phyloP scores from a whole-genome alignment of 1,284 basidiomycete genomes.

The Phellinidium pouzarii region DNA sequence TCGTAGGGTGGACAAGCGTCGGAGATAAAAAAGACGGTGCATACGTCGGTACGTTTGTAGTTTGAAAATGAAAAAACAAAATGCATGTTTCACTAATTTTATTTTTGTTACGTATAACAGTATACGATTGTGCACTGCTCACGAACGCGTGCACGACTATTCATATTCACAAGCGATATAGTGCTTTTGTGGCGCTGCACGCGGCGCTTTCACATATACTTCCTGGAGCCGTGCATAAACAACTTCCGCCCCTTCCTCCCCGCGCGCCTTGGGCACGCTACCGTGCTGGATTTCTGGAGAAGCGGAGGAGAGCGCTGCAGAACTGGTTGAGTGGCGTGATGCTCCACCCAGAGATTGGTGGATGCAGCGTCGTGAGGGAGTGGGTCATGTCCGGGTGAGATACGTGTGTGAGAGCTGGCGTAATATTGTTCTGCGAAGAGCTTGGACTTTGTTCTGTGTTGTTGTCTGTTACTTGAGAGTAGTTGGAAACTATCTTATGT shows the following conservation, averaged over 20 bases:
- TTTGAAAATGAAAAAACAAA: too few relatives aligned
- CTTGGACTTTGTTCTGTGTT: too few relatives aligned
- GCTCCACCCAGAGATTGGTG: slow-evolving; percentile 68
- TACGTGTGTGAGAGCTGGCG: neutral
- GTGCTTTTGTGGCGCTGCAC: slow-evolving; percentile 56
- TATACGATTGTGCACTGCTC: slow-evolving; percentile 15
- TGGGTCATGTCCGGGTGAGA: slow-evolving; percentile 41
- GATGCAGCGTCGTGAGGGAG: slow-evolving; percentile 47
- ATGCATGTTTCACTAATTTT: neutral
- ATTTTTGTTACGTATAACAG: neutral
- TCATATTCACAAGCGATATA: slow-evolving; percentile 65
- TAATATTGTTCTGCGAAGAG: too few relatives aligned
- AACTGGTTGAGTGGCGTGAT: slow-evolving; percentile 63
- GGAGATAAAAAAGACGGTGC: slow-evolving; percentile 54
- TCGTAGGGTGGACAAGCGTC: slow-evolving; percentile 63
- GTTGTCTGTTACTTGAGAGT: too few relatives aligned
- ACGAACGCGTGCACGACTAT: slow-evolving; percentile 45
- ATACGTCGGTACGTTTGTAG: slow-evolving; percentile 48
- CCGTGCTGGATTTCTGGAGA: slow-evolving; percentile 62
- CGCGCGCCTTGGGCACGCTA: slow-evolving; percentile 65
- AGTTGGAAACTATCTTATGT: too few relatives aligned
- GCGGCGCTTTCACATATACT: slow-evolving; percentile 42
- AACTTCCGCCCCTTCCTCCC: slow-evolving; percentile 57
- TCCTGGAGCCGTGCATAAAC: slow-evolving; percentile 37
- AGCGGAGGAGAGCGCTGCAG: slow-evolving; percentile 56